phyloP scores from a whole-genome alignment of 2,329 filamentous ascomycete species.

The Penicillium olsonii region DNA sequence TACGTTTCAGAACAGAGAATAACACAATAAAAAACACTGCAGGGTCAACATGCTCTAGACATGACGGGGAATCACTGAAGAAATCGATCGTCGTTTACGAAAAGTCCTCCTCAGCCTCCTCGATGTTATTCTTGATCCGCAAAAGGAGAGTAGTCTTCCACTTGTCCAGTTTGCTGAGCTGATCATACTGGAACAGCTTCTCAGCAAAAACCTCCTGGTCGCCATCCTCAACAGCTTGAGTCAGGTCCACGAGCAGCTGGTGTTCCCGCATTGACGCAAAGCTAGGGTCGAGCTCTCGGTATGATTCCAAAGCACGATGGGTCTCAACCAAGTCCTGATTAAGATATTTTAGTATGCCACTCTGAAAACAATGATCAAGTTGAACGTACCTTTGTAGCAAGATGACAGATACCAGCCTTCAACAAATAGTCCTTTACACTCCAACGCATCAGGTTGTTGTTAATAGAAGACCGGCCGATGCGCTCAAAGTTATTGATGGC shows the following conservation, averaged over 20 bases:
- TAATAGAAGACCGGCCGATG: conserved; percentile 74
- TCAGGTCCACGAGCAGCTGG: conserved; percentile 76
- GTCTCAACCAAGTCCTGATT: conserved; percentile 71
- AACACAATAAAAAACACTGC: conserved; percentile 6
- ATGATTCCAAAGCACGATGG: conserved; percentile 77
- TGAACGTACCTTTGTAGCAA: conserved; percentile 58
- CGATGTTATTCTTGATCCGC: conserved; percentile 80
- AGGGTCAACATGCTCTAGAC: conserved; percentile 17
- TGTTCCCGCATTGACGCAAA: conserved; percentile 79
- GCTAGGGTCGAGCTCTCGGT: conserved; percentile 74
- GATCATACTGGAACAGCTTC: conserved; percentile 85
- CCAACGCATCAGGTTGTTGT: conserved; percentile 91
- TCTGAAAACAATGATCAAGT: not conserved
- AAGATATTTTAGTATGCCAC: conserved; percentile 4
- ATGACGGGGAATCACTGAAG: conserved; percentile 25
- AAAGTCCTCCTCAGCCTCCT: conserved; percentile 69
- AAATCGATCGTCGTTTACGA: conserved; percentile 49
- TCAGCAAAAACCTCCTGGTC: conserved; percentile 83
- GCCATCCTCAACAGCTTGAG: conserved; percentile 71
- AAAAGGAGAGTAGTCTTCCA: conserved; percentile 92
- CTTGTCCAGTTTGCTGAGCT: conserved; percentile 90
- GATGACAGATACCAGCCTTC: conserved; percentile 89
- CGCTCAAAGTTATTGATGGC: conserved; percentile 81
- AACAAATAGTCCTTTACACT: conserved; percentile 94
- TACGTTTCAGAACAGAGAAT: conserved; percentile 2